phyloP scores from a whole-genome alignment of 140 eudicot species.

The Bidens hawaiensis region DNA sequence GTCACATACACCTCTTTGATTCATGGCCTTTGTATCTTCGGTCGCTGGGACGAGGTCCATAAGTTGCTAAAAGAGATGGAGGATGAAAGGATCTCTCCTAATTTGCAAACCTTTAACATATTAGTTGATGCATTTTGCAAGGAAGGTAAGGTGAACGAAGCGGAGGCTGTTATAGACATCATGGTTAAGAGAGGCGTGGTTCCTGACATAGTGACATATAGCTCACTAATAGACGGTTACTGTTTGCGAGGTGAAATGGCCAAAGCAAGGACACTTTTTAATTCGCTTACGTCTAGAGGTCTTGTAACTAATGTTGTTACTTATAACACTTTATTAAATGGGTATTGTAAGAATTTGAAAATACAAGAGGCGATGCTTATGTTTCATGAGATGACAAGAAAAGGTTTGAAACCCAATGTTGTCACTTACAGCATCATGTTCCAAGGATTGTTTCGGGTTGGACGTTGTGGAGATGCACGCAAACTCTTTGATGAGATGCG shows the following conservation, averaged over 20 bases:
- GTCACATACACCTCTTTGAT: neutral
- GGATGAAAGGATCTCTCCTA: neutral
- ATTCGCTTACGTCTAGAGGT: neutral
- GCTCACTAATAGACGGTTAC: neutral
- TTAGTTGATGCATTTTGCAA: neutral
- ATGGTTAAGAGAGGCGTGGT: neutral
- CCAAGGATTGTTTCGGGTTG: constrained; percentile 9
- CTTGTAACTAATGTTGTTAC: neutral
- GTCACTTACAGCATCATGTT: constrained; percentile 10
- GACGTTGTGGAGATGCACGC: constrained; percentile 10
- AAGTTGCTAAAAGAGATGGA: neutral
- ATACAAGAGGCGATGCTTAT: constrained; percentile 4
- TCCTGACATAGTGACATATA: neutral
- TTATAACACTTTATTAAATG: neutral
- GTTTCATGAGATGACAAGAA: constrained; percentile 5
- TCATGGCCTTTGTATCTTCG: neutral
- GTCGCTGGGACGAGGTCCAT: neutral
- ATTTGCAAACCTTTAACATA: neutral
- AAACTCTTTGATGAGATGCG: constrained; percentile 18
- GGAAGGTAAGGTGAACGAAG: neutral
- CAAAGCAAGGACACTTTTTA: neutral
- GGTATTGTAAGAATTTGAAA: neutral
- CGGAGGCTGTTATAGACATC: neutral
- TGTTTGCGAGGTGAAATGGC: neutral
- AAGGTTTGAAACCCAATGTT: neutral